Conservation (phyloP, 352 stramenopile genomes). For the Phytophthora kernoviae region DNA sequence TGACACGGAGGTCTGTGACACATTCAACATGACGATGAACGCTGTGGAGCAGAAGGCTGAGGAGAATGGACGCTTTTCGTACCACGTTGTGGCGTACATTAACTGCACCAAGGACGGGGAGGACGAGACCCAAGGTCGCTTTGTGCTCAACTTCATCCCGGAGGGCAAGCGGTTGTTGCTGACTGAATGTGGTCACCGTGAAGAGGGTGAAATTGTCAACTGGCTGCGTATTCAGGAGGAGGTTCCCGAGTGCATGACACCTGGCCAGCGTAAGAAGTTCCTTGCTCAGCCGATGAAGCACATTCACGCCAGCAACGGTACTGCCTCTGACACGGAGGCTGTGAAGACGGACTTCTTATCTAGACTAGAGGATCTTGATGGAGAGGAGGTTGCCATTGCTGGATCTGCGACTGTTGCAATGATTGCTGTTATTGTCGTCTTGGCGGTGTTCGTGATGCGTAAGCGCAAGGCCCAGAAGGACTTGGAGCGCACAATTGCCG, state of each 20-base stretch:
- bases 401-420: constrained; percentile 60
- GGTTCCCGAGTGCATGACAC: constrained; percentile 86
- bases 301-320: constrained; percentile 79
- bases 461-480: constrained; percentile 85
- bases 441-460: constrained; percentile 72
- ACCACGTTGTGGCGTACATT: constrained; percentile 87
- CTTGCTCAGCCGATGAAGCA: constrained; percentile 87
- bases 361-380: constrained; percentile 63
- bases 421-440: constrained; percentile 66
- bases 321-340: constrained; percentile 39
- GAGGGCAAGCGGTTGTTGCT: constrained; percentile 79
- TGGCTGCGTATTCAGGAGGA: constrained; percentile 86
- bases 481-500: constrained; percentile 79
- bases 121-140: constrained; percentile 77
- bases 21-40: constrained; percentile 89
- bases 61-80: constrained; percentile 69
- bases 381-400: constrained; percentile 70
- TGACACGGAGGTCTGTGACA: constrained; percentile 77
- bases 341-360: constrained; percentile 73
- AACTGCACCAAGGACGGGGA: constrained; percentile 81
- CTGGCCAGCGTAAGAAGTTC: constrained; percentile 77
- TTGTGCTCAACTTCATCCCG: constrained; percentile 87
- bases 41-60: constrained; percentile 82
- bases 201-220: constrained; percentile 86
- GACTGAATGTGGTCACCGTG: constrained; percentile 83